These are phyloP conservation scores for Claviceps quebecensis DNA, from an alignment of 2,329 filamentous ascomycete genomes.

Conservation along the genomic window DNA sequence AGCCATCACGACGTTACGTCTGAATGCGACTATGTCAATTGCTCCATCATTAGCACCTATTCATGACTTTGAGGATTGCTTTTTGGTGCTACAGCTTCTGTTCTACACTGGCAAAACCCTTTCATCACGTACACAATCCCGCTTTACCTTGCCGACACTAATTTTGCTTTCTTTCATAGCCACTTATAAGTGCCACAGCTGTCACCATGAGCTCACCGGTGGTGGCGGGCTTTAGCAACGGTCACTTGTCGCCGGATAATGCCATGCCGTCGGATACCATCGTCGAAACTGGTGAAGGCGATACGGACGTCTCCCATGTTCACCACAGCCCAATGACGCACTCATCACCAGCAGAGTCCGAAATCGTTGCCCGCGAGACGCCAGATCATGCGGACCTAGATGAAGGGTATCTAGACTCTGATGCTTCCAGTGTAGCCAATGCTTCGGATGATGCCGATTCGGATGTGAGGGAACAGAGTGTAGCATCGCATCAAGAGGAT, in stretches of 20 bases:
- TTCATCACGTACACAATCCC: constrained; percentile 4
- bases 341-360: constrained; percentile 29
- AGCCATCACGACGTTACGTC: constrained; percentile 28
- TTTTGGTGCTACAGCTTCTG: constrained; percentile 17
- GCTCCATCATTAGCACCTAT: constrained; percentile 15
- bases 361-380: constrained; percentile 25
- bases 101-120: constrained; percentile 11
- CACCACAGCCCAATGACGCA: constrained; percentile 41
- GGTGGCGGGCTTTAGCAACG: constrained; percentile 50
- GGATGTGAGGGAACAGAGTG: constrained; percentile 49
- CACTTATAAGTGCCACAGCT: constrained; percentile 46
- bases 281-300: constrained; percentile 25
- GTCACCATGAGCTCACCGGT: constrained; percentile 50
- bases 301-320: constrained; percentile 65
- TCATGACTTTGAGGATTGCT: constrained; percentile 6
- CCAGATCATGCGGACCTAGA: constrained; percentile 26
- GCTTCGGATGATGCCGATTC: constrained; percentile 61
- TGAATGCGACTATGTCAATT: constrained; percentile 30
- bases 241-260: constrained; percentile 44
- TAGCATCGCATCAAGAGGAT: constrained; percentile 29
- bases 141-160: constrained; percentile 20
- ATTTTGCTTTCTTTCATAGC: constrained; percentile 20
- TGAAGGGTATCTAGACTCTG: constrained; percentile 28
- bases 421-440: constrained; percentile 37
- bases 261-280: constrained; percentile 25